These are phyloP conservation scores for Nakaseomyces kungkrabaensis DNA, from an alignment of 1,139 yeast genomes.

Conservation along the genomic window DNA sequence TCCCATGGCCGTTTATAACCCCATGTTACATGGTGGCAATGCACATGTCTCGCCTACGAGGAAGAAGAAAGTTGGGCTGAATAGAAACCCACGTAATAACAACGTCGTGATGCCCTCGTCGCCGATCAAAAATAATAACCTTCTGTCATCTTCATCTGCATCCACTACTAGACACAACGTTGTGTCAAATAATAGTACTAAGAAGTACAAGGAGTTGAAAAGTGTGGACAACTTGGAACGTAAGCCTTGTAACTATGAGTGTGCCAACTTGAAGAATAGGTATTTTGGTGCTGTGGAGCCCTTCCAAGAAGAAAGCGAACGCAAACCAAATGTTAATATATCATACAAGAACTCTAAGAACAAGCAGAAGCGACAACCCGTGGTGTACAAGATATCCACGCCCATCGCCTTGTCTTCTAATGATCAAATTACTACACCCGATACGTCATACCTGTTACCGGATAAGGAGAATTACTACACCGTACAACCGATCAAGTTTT, in stretches of 20 bases:
- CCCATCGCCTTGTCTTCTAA: not conserved
- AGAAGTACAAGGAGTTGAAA: conserved; percentile 1
- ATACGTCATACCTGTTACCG: not conserved
- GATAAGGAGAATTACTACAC: not conserved
- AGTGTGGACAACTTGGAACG: not conserved
- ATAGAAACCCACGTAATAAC: not conserved
- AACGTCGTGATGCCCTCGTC: conserved; percentile 2
- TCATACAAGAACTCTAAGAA: not conserved
- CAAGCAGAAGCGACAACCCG: conserved; percentile 1
- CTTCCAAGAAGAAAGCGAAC: not conserved
- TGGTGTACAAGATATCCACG: conserved; percentile 1
- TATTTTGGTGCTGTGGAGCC: not conserved
- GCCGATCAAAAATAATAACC: conserved; percentile 1
- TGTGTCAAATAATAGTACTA: not conserved
- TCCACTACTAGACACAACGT: not conserved
- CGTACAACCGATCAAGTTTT: not conserved
- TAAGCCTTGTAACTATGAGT: not conserved
- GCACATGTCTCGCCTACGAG: conserved; percentile 1
- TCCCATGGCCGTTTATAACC: not conserved
- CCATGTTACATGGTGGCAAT: not conserved
- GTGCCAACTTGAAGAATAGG: not conserved
- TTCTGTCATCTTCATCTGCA: not conserved
- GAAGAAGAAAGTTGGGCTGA: conserved; percentile 2
- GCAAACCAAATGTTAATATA: not conserved
- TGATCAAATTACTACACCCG: not conserved